phyloP scores from a whole-genome alignment of 2,329 filamentous ascomycete species.

The Hyphodiscus sp. region DNA sequence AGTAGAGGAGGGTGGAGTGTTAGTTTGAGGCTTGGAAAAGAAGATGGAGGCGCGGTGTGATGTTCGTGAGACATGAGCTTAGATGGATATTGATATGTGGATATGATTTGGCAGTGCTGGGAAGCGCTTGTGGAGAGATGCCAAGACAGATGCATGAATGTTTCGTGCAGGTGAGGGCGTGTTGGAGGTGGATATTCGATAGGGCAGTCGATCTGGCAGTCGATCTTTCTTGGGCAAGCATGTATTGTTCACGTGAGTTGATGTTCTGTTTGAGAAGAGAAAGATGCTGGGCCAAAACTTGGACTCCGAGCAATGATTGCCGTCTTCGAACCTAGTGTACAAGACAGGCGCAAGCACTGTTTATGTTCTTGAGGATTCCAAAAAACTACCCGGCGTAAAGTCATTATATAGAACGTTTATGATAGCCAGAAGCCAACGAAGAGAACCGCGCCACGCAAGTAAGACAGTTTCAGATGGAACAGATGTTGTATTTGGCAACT shows the following conservation, averaged over 20 bases:
- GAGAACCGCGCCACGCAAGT: neutral
- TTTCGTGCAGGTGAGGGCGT: neutral
- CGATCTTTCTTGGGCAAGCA: too few species aligned
- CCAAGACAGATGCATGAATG: neutral
- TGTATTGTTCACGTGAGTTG: neutral
- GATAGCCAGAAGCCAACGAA: neutral
- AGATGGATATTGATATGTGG: too few species aligned
- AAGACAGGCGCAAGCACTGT: constrained; percentile 1
- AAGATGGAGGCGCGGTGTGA: too few species aligned
- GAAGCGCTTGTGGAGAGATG: neutral
- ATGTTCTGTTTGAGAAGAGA: neutral
- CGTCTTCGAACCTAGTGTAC: neutral
- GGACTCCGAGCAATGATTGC: constrained; percentile 1
- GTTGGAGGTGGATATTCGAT: neutral
- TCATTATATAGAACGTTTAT: neutral
- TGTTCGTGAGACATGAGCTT: too few species aligned
- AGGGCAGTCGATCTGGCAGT: too few species aligned
- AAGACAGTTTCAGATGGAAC: neutral
- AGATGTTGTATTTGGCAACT: neutral
- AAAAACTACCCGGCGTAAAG: neutral
- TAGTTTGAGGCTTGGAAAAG: too few species aligned
- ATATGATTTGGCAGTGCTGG: too few species aligned
- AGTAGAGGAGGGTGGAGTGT: too few species aligned
- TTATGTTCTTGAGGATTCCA: neutral
- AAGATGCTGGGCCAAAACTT: constrained; percentile 3